phyloP scores from a whole-genome alignment of 805 yeast genomes.

The Isabelozyma pseudorhagii region DNA sequence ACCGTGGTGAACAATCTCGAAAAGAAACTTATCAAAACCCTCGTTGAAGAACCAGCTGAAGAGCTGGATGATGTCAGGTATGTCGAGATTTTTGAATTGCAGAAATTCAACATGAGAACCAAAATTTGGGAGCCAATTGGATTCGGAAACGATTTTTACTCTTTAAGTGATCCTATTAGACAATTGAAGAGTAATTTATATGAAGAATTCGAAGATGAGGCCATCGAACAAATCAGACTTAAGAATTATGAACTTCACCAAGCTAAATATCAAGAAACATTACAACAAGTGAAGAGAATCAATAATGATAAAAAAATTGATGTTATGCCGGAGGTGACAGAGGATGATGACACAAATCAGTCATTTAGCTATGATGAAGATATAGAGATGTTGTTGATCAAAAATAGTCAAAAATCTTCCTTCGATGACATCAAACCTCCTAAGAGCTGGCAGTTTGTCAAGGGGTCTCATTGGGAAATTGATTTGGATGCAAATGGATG shows the following conservation, averaged over 20 bases:
- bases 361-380: conserved; percentile 9
- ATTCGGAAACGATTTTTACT: conserved; percentile 51
- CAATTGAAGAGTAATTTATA: conserved; percentile 21
- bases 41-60: not conserved
- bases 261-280: not conserved
- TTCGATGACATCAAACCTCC: conserved; percentile 54
- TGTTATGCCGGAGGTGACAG: conserved; percentile 2
- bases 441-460: conserved; percentile 51
- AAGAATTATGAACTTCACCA: conserved; percentile 17
- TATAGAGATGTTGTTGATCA: conserved; percentile 8
- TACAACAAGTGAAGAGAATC: not conserved
- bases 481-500: conserved; percentile 64
- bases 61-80: conserved; percentile 38
- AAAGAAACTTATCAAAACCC: conserved; percentile 3
- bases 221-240: not conserved
- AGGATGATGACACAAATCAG: conserved; percentile 5
- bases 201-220: not conserved
- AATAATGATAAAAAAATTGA: not conserved
- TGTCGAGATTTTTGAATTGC: conserved; percentile 70
- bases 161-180: conserved; percentile 39
- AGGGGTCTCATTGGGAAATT: conserved; percentile 54
- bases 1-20: conserved; percentile 51
- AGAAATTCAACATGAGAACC: conserved; percentile 43
- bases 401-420: conserved; percentile 6
- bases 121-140: conserved; percentile 67